These are phyloP conservation scores for Penicillium dipodomyicola DNA, from an alignment of 495 filamentous ascomycete species.

Conservation along the genomic window DNA sequence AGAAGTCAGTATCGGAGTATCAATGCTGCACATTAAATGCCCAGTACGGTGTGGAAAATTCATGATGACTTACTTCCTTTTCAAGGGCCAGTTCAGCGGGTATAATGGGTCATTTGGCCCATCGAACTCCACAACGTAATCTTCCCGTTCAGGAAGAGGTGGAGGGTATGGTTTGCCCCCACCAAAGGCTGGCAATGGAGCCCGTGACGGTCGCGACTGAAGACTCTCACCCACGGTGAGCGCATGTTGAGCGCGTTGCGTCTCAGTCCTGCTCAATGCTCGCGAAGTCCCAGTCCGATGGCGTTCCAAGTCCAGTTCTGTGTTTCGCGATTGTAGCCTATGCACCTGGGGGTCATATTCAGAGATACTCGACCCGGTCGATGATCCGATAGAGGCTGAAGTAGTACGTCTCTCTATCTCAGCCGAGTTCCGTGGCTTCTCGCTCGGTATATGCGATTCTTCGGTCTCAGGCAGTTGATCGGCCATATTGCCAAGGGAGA, in stretches of 20 bases:
- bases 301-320: constrained; percentile 67
- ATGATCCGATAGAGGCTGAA: constrained; percentile 24
- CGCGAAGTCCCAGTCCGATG: constrained; percentile 47
- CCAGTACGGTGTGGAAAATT: neutral
- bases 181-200: constrained; percentile 50
- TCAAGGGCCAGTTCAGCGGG: constrained; percentile 75
- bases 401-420: constrained; percentile 19
- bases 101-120: constrained; percentile 74
- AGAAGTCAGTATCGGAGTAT: neutral
- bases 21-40: neutral
- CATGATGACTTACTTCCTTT: constrained; percentile 56
- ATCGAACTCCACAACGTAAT: constrained; percentile 79
- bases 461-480: neutral
- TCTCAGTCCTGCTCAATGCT: constrained; percentile 69
- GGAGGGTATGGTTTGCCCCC: constrained; percentile 79
- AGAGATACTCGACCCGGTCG: constrained; percentile 31
- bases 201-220: constrained; percentile 41
- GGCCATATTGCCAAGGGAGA: constrained; percentile 5
- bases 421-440: constrained; percentile 15
- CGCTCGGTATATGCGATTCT: neutral
- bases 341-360: constrained; percentile 31
- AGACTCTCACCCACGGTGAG: constrained; percentile 39
- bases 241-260: constrained; percentile 39
- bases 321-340: constrained; percentile 45
- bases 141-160: constrained; percentile 63